Evolutionary conservation across 106 monocot genomes (phyloP).

Genomic region (Dendrobium chrysotoxum): DNA sequence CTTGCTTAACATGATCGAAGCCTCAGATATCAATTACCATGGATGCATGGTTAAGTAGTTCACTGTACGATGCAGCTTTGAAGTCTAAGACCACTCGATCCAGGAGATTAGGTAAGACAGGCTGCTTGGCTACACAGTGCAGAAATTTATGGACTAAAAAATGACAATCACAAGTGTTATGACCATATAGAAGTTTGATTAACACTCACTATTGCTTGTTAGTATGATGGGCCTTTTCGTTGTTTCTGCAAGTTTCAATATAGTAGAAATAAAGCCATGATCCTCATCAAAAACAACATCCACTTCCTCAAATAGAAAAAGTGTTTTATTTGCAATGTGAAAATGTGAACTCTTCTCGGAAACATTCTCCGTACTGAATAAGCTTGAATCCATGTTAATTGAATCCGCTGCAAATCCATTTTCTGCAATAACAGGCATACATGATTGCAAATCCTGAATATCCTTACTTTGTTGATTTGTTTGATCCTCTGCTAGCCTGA

Average conservation of each 20-base stretch:
- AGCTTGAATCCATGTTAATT: conserved; percentile 14
- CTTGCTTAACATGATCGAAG: not conserved
- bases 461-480: conserved; percentile 15
- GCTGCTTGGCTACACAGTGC: conserved; percentile 52
- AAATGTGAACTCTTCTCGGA: conserved; percentile 13
- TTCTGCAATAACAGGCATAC: conserved; percentile 15
- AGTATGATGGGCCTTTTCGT: conserved; percentile 92
- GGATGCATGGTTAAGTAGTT: conserved; percentile 45
- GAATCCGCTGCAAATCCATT: conserved; percentile 13
- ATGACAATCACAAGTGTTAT: conserved; percentile 6
- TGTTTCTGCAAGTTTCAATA: conserved; percentile 79
- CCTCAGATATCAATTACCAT: conserved; percentile 36
- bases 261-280: conserved; percentile 74
- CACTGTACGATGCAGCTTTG: conserved; percentile 54
- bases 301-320: conserved; percentile 96
- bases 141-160: conserved; percentile 2
- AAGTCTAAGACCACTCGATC: conserved; percentile 52
- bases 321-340: conserved; percentile 45
- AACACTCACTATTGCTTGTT: conserved; percentile 78
- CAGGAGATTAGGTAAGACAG: conserved; percentile 51
- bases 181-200: not conserved
- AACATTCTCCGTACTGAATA: conserved; percentile 9
- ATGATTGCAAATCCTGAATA: conserved; percentile 10
- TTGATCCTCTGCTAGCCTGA: conserved; percentile 51
- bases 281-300: conserved; percentile 93